Percentiles rank a stretch among this genome's conserved stretches.
Evolutionary conservation across 2,329 filamentous ascomycete genomes (phyloP).

Genomic region (Lecanicillium sp.): DNA sequence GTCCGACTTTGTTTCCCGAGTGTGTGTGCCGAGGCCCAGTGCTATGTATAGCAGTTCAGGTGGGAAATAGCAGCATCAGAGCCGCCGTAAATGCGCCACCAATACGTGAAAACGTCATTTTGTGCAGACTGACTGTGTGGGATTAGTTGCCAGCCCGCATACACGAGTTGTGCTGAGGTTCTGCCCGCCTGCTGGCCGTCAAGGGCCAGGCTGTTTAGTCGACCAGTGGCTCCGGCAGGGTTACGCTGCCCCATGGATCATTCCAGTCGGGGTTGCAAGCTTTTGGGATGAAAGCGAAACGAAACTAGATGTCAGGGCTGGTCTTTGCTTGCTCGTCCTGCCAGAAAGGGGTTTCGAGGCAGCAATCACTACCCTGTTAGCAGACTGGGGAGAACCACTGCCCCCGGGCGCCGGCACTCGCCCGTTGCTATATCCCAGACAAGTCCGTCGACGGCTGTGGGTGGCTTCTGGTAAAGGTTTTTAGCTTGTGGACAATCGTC

Average conservation of each 20-base stretch:
- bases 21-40: slow-evolving; percentile 6
- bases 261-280: background rate
- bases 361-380: slow-evolving; percentile 1
- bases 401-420: background rate
- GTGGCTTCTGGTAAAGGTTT: background rate
- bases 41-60: too few relatives aligned
- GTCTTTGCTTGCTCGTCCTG: slow-evolving; percentile 3
- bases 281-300: background rate
- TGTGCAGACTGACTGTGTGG: background rate
- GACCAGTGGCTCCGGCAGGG: background rate
- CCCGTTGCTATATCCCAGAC: background rate
- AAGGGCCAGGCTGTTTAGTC: too few relatives aligned
- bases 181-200: too few relatives aligned
- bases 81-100: slow-evolving; percentile 2
- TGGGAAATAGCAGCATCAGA: background rate
- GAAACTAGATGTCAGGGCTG: background rate
- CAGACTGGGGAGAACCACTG: background rate
- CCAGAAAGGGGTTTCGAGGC: slow-evolving; percentile 1
- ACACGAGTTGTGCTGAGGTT: background rate
- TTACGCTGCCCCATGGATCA: background rate
- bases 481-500: background rate
- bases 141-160: slow-evolving; percentile 11
- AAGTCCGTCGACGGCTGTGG: background rate
- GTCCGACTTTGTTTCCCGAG: background rate
- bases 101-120: background rate